These are phyloP conservation scores for Ascochyta lentis DNA, from an alignment of 2,329 filamentous ascomycete species.

Conservation along the genomic window DNA sequence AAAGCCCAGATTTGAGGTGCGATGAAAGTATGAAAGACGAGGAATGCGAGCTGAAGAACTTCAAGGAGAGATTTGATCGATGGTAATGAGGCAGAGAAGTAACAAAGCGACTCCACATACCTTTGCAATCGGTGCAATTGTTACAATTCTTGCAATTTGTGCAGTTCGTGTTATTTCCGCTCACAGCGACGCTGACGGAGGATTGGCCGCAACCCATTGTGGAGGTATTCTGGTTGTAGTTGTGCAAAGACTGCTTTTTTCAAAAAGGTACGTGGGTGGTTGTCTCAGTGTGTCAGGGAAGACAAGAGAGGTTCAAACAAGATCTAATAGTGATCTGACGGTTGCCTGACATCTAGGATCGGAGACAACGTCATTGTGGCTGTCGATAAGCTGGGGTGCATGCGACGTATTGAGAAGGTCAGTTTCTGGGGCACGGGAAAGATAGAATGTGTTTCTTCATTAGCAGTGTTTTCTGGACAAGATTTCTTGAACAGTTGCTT, in stretches of 20 bases:
- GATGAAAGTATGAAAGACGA: background rate
- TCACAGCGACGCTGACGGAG: background rate
- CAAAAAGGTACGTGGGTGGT: background rate
- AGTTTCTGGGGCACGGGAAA: no score
- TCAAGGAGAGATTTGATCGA: background rate
- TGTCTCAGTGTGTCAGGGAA: background rate
- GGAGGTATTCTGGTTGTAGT: background rate
- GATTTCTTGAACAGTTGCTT: no score
- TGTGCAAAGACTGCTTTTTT: background rate
- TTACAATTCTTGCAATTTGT: slow-evolving; percentile 5
- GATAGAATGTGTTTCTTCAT: no score
- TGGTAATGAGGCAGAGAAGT: background rate
- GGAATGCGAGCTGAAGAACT: no score
- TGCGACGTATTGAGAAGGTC: background rate
- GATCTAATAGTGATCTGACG: background rate
- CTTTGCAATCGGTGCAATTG: slow-evolving; percentile 1
- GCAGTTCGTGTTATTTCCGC: slow-evolving; percentile 7
- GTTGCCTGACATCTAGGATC: background rate
- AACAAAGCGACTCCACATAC: background rate
- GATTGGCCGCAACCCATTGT: slow-evolving; percentile 9
- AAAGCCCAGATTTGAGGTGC: background rate
- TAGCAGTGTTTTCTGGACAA: no score
- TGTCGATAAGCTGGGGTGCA: slow-evolving; percentile 2
- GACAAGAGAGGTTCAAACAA: background rate
- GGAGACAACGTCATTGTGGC: slow-evolving; percentile 5